Evolutionary conservation across 495 filamentous ascomycete species (phyloP).

Genomic region (Neurospora cerealis): DNA sequence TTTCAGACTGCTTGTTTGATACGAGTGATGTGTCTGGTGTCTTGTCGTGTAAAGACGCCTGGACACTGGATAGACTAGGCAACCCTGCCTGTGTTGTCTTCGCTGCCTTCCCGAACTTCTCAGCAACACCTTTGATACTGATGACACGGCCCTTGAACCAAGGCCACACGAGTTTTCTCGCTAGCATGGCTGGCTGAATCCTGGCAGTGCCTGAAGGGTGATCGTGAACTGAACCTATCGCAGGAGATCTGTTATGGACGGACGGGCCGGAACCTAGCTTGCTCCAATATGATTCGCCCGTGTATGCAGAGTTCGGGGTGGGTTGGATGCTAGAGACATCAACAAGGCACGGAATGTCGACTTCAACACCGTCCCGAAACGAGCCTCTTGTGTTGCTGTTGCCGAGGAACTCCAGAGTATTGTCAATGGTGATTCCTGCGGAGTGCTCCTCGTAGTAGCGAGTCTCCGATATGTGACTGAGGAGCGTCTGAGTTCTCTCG

Average conservation of each 20-base stretch:
- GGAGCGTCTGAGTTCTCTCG: background rate
- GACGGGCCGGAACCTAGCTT: background rate
- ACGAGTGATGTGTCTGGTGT: background rate
- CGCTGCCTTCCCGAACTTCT: constrained; percentile 1
- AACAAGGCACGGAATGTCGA: constrained; percentile 18
- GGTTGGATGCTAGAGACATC: constrained; percentile 20
- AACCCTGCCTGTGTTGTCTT: constrained; percentile 2
- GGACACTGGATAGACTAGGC: constrained; percentile 6
- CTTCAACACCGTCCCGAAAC: constrained; percentile 20
- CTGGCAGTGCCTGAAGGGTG: background rate
- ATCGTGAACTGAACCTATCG: background rate
- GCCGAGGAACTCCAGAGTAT: constrained; percentile 4
- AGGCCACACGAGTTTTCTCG: constrained; percentile 15
- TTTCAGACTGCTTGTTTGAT: background rate
- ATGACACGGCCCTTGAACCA: constrained; percentile 11
- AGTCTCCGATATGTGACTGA: constrained; percentile 16
- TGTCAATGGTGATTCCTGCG: constrained; percentile 2
- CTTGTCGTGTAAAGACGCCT: constrained; percentile 10
- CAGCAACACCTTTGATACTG: background rate
- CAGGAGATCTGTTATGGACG: background rate
- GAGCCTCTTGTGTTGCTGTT: constrained; percentile 3
- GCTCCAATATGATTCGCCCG: background rate
- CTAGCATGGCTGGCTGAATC: background rate
- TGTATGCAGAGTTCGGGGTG: constrained; percentile 24
- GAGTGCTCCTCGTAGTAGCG: constrained; percentile 9